Evolutionary conservation across 2,329 filamentous ascomycete species (phyloP).

Genomic region (Fusarium denticulatum): DNA sequence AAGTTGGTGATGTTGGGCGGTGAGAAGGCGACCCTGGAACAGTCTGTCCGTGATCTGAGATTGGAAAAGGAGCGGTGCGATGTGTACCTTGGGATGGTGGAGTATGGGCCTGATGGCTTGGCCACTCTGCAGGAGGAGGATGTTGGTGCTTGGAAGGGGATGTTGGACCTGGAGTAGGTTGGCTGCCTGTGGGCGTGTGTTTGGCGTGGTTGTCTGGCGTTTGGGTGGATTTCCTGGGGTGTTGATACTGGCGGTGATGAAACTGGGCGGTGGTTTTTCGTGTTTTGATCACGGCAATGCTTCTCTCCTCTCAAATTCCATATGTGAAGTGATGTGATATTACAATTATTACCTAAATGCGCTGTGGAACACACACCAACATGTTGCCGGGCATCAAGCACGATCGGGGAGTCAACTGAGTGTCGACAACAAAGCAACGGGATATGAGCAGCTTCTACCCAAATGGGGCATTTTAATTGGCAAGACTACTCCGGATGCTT

Average conservation of each 20-base stretch:
- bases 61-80: background rate
- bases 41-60: background rate
- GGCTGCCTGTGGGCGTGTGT: background rate
- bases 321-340: background rate
- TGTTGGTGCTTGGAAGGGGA: background rate
- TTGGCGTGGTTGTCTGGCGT: background rate
- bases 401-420: background rate
- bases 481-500: rapidly evolving
- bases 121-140: background rate
- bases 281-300: background rate
- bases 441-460: background rate
- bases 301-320: background rate
- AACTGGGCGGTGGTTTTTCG: background rate
- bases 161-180: background rate
- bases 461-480: background rate
- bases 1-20: background rate
- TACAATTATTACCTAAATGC: no score
- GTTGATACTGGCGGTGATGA: background rate
- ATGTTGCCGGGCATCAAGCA: background rate
- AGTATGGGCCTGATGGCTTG: background rate
- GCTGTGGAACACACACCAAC: no score
- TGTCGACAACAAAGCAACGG: background rate
- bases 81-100: background rate
- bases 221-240: background rate
- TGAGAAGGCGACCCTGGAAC: background rate